These are phyloP conservation scores for Camellia oleifera DNA, from an alignment of 179 eudicot genomes.

Conservation along the genomic window DNA sequence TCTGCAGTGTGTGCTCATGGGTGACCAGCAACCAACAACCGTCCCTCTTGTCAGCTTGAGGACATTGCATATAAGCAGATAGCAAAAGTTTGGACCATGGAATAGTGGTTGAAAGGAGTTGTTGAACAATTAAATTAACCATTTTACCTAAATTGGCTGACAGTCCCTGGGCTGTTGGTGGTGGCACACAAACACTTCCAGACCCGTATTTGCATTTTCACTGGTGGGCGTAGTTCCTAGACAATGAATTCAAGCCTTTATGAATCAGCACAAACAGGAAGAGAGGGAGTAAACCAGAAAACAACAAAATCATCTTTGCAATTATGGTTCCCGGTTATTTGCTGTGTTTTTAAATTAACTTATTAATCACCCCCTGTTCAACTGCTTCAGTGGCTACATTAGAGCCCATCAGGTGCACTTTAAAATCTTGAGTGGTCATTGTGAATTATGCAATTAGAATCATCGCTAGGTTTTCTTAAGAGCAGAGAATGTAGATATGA, in stretches of 20 bases:
- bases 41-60: slow-evolving; percentile 79
- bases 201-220: slow-evolving; percentile 67
- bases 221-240: slow-evolving; percentile 74
- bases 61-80: slow-evolving; percentile 57
- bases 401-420: background rate
- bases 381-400: background rate
- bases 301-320: background rate
- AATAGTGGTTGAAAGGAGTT: slow-evolving; percentile 22
- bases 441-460: background rate
- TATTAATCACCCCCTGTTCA: background rate
- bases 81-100: slow-evolving; percentile 40
- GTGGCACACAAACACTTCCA: slow-evolving; percentile 81
- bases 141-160: background rate
- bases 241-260: slow-evolving; percentile 8
- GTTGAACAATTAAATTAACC: slow-evolving; percentile 64
- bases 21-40: slow-evolving; percentile 62
- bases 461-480: background rate
- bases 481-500: background rate
- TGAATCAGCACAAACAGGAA: background rate
- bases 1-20: slow-evolving; percentile 94
- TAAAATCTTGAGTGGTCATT: slow-evolving; percentile 29
- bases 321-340: background rate
- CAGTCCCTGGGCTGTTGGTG: slow-evolving; percentile 28
- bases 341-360: background rate
- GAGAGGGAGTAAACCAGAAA: background rate